phyloP scores from a whole-genome alignment of 768 basidiomycete genomes.

The Albatrellus ellisii region DNA sequence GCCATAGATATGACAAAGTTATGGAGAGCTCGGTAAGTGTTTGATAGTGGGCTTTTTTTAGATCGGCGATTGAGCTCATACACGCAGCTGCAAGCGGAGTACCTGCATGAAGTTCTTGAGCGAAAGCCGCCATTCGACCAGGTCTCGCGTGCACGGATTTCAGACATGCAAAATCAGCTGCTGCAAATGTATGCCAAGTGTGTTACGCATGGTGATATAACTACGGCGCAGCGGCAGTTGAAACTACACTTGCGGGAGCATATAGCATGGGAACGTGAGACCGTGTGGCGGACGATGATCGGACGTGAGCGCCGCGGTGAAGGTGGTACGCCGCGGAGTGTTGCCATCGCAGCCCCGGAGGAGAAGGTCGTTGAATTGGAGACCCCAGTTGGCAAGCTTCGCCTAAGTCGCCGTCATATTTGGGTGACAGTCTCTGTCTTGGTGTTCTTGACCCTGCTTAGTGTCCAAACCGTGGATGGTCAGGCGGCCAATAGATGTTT shows the following conservation, averaged over 20 bases:
- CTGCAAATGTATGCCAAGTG: conserved; percentile 75
- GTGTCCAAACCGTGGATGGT: conserved; percentile 42
- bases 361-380: conserved; percentile 35
- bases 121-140: conserved; percentile 53
- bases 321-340: conserved; percentile 12
- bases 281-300: conserved; percentile 96
- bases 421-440: conserved; percentile 42
- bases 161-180: conserved; percentile 42
- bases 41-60: neutral
- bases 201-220: conserved; percentile 59
- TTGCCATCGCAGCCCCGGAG: conserved; percentile 21
- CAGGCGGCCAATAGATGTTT: conserved; percentile 79
- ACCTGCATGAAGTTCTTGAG: conserved; percentile 63
- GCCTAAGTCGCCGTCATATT: conserved; percentile 49
- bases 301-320: conserved; percentile 66
- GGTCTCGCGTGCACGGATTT: conserved; percentile 47
- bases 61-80: conserved; percentile 1
- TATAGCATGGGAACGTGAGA: conserved; percentile 95
- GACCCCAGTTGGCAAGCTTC: conserved; percentile 56
- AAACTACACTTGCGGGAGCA: conserved; percentile 82
- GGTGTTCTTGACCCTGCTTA: conserved; percentile 50
- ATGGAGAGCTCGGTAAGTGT: conserved; percentile 47
- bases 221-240: conserved; percentile 67
- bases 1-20: conserved; percentile 85
- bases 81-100: conserved; percentile 58